These are phyloP conservation scores for Pilaira anomala DNA, from an alignment of 192 early-diverging fungal genomes.

Conservation along the genomic window DNA sequence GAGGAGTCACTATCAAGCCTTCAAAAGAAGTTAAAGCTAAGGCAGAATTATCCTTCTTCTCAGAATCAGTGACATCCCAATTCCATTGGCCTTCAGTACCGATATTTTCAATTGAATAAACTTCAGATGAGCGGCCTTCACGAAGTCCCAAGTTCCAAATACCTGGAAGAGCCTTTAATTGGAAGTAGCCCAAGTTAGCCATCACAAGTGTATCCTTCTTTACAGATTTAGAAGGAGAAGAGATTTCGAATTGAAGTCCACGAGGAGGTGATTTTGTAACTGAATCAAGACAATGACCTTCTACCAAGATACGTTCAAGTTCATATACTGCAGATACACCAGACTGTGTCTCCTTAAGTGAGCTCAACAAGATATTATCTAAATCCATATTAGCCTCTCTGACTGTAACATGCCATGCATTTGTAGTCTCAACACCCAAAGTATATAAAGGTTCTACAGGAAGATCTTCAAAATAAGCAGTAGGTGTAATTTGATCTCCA, in stretches of 20 bases:
- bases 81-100: constrained; percentile 43
- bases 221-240: constrained; percentile 52
- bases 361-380: constrained; percentile 82
- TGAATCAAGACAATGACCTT: constrained; percentile 83
- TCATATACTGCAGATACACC: constrained; percentile 75
- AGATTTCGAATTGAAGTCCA: constrained; percentile 87
- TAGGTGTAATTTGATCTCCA: constrained; percentile 32
- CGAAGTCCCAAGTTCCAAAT: constrained; percentile 81
- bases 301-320: constrained; percentile 82
- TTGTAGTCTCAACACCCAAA: constrained; percentile 82
- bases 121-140: constrained; percentile 74
- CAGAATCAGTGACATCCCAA: background rate
- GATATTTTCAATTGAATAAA: constrained; percentile 72
- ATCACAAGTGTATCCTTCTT: constrained; percentile 94
- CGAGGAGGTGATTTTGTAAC: constrained; percentile 73
- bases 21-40: constrained; percentile 54
- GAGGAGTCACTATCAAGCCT: constrained; percentile 79
- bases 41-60: constrained; percentile 5
- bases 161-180: constrained; percentile 91
- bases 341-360: constrained; percentile 34
- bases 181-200: constrained; percentile 98
- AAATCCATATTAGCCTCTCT: constrained; percentile 80
- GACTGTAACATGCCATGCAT: constrained; percentile 88
- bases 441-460: constrained; percentile 82
- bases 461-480: constrained; percentile 68